A percentile compares a stretch with the other conserved stretches of the same genome.
Conservation (phyloP, 768 basidiomycete species). For the Saitozyma podzolica region DNA sequence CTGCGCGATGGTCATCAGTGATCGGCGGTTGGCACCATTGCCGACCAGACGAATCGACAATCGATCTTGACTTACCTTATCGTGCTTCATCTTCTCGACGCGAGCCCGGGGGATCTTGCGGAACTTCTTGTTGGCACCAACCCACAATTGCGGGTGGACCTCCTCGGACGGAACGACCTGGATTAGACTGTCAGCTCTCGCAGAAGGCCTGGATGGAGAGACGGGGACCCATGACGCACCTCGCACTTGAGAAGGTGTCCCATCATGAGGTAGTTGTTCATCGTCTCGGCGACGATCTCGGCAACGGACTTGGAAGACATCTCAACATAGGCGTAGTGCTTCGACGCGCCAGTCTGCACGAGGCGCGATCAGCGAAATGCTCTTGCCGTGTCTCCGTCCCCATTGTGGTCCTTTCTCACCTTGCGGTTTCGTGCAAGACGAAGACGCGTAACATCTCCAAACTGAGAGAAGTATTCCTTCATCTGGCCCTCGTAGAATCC, state of each 20-base stretch:
- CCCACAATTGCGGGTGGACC: constrained; percentile 91
- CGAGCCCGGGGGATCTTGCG: constrained; percentile 71
- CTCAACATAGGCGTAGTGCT: constrained; percentile 96
- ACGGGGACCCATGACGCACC: constrained; percentile 32
- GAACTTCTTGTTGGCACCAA: constrained; percentile 95
- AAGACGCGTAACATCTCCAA: constrained; percentile 82
- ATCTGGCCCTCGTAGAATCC: constrained; percentile 97
- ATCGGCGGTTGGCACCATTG: neutral
- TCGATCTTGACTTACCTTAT: constrained; percentile 63
- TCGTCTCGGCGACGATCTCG: constrained; percentile 93
- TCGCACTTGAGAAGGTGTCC: constrained; percentile 89
- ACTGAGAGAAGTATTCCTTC: constrained; percentile 88
- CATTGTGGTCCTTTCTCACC: constrained; percentile 53
- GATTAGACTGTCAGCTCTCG: neutral
- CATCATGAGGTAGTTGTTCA: constrained; percentile 96
- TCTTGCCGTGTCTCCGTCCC: neutral
- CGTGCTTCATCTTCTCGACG: constrained; percentile 70
- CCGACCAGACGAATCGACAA: neutral
- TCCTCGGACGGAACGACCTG: constrained; percentile 81
- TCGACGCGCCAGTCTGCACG: constrained; percentile 83
- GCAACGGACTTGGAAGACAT: constrained; percentile 87
- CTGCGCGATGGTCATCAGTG: constrained; percentile 53
- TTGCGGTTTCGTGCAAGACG: constrained; percentile 91
- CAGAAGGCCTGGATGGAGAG: neutral
- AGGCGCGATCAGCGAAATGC: neutral